Base-by-base conservation (phyloP, 2,329 filamentous ascomycete species). In the Aspergillus nomiae region DNA sequence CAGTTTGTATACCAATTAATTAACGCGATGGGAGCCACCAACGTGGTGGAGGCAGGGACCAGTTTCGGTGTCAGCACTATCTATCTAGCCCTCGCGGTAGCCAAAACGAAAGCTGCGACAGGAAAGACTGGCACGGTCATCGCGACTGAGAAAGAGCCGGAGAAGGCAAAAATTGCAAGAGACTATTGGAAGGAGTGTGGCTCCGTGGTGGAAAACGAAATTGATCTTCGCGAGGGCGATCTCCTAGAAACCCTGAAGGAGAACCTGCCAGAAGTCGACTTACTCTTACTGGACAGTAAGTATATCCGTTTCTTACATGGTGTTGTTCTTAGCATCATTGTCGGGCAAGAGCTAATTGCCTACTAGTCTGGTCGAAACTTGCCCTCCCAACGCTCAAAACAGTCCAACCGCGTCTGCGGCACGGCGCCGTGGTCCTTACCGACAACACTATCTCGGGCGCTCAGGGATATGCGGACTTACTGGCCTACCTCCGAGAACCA, bases 231-330 rank as follows among this genome's bases (percentile, higher is more conserved):
- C 4, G 84, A 83, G 62, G 87, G 87, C 0, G 84, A 89, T 69
- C 65, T 89, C 57, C 76, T 80, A 0, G 82, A 89, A 71, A 89
- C 86, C 0, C 73, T 87, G 14, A 82, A 83, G 66, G 68, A 76
- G 3, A 77, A 78, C 26, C 61, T 89, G 0, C 75, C 78, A 1
- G 69, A 80, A 34, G 77, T 89, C n/a, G 85, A 89, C 64, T 77
- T 89, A 21, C 67, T 89, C n/a, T 74, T 89, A n/a, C 78, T 89
- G 24, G 87, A 89, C 67, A 89, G 87, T 89, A 72, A 78, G 85
- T 82, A 34, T 46, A 26, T n/a, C 21, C 14, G n/a, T 2, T 24
- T 3, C 14, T 14, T 14, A 16, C 34, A 7, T 36, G 1, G 14
- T 16, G 12, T 12, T 36, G 1, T 16, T 0, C 34, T 8, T 16